Conservation (phyloP, 805 yeast genomes). For the Nakazawaea pomicola region DNA sequence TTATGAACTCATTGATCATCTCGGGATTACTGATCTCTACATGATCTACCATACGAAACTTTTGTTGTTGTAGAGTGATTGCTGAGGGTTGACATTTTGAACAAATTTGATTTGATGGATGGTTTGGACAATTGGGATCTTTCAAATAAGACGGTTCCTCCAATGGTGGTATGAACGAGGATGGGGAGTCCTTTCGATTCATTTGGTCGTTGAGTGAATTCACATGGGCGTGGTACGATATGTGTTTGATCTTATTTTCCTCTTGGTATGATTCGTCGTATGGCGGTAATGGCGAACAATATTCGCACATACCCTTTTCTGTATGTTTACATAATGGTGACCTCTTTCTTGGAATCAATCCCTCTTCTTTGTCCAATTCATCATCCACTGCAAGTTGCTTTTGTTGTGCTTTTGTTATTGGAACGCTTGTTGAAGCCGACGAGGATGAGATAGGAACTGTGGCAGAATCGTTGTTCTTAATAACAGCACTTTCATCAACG, state of each 20-base stretch:
- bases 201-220: slow-evolving; percentile 64
- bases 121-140: slow-evolving; percentile 69
- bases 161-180: slow-evolving; percentile 78
- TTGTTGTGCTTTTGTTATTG: no score
- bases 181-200: slow-evolving; percentile 51
- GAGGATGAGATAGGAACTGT: not conserved
- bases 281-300: slow-evolving; percentile 93
- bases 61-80: slow-evolving; percentile 84
- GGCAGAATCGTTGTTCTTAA: not conserved
- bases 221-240: slow-evolving; percentile 79
- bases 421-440: not conserved
- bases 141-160: slow-evolving; percentile 68
- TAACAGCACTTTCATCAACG: slow-evolving; percentile 11
- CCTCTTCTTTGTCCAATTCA: slow-evolving; percentile 57
- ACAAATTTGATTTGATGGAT: slow-evolving; percentile 87
- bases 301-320: slow-evolving; percentile 96
- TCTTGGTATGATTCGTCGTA: slow-evolving; percentile 80
- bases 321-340: slow-evolving; percentile 78
- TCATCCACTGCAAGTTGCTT: slow-evolving; percentile 66
- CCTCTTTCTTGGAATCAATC: slow-evolving; percentile 62
- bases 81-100: slow-evolving; percentile 97
- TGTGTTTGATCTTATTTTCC: slow-evolving; percentile 77
- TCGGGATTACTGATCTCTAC: slow-evolving; percentile 79
- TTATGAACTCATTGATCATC: slow-evolving; percentile 78
- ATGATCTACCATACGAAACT: slow-evolving; percentile 95